phyloP scores from a whole-genome alignment of 2,329 filamentous ascomycete genomes.

The Paramyrothecium roridum region DNA sequence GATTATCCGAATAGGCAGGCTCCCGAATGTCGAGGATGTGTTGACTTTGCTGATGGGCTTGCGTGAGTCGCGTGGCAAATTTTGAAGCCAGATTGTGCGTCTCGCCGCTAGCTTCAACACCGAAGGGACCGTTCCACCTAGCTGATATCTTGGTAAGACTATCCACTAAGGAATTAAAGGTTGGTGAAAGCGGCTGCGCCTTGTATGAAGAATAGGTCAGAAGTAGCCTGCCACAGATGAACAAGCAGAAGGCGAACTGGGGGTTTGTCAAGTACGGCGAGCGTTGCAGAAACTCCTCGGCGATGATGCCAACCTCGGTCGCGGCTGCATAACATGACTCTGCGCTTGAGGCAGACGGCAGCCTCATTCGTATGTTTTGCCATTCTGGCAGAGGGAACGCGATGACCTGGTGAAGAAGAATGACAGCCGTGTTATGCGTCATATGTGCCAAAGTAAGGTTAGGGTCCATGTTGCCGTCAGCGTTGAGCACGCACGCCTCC shows the following conservation, averaged over 20 bases:
- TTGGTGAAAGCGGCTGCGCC: neutral
- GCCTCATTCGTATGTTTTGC: slow-evolving; percentile 7
- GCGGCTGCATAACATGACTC: slow-evolving; percentile 13
- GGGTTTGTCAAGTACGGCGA: slow-evolving; percentile 8
- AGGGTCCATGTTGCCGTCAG: slow-evolving; percentile 35
- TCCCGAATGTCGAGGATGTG: neutral
- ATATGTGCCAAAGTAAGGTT: slow-evolving; percentile 27
- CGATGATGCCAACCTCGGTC: slow-evolving; percentile 9
- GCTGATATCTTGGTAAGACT: slow-evolving; percentile 8
- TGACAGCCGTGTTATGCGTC: slow-evolving; percentile 17
- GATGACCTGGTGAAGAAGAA: slow-evolving; percentile 17
- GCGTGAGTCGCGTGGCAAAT: slow-evolving; percentile 8
- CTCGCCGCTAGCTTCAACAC: neutral
- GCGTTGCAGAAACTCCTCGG: slow-evolving; percentile 7
- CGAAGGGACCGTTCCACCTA: slow-evolving; percentile 9
- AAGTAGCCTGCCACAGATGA: slow-evolving; percentile 12
- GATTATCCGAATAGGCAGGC: neutral
- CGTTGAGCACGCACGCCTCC: slow-evolving; percentile 34
- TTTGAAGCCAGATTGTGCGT: slow-evolving; percentile 11
- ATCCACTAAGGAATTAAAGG: slow-evolving; percentile 8
- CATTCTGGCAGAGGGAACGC: slow-evolving; percentile 15
- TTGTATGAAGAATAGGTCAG: slow-evolving; percentile 10
- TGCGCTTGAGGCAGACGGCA: slow-evolving; percentile 12
- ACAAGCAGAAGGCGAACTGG: slow-evolving; percentile 13
- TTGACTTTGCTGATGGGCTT: neutral